These are phyloP conservation scores for Claviceps spartinae DNA, from an alignment of 2,329 filamentous ascomycete species.

Conservation along the genomic window DNA sequence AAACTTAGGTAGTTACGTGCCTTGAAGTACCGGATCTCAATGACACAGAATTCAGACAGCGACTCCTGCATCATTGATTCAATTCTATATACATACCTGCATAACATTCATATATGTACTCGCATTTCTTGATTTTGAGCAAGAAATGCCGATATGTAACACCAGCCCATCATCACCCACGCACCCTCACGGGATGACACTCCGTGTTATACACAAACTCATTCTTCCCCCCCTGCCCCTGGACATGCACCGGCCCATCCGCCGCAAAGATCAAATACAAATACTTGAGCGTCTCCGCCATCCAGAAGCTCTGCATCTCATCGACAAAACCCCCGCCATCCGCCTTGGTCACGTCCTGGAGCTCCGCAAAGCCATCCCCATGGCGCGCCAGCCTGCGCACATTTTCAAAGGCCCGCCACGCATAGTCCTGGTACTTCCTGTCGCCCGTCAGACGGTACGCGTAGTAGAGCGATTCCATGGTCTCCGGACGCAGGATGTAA, in stretches of 20 bases:
- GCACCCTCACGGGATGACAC: slow-evolving; percentile 27
- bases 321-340: slow-evolving; percentile 50
- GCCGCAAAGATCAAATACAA: slow-evolving; percentile 55
- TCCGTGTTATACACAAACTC: slow-evolving; percentile 38
- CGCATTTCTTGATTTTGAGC: too few relatives aligned
- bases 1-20: too few relatives aligned
- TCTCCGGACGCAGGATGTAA: slow-evolving; percentile 68
- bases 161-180: neutral
- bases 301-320: slow-evolving; percentile 77
- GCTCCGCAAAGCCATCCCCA: slow-evolving; percentile 51
- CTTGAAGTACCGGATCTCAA: too few relatives aligned
- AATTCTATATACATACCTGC: too few relatives aligned
- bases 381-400: slow-evolving; percentile 52
- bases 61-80: too few relatives aligned
- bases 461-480: slow-evolving; percentile 77
- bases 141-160: neutral
- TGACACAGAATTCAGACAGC: too few relatives aligned
- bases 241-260: slow-evolving; percentile 43
- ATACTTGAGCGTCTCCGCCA: slow-evolving; percentile 82
- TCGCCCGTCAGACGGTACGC: slow-evolving; percentile 70
- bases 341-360: slow-evolving; percentile 50
- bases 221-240: slow-evolving; percentile 33
- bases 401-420: slow-evolving; percentile 62
- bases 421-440: slow-evolving; percentile 66
- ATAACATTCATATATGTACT: neutral